Evolutionary conservation across 2,329 filamentous ascomycete genomes (phyloP), one percentile per base, ranked within the genome.

Genomic region (Phialophora verrucosa): DNA sequence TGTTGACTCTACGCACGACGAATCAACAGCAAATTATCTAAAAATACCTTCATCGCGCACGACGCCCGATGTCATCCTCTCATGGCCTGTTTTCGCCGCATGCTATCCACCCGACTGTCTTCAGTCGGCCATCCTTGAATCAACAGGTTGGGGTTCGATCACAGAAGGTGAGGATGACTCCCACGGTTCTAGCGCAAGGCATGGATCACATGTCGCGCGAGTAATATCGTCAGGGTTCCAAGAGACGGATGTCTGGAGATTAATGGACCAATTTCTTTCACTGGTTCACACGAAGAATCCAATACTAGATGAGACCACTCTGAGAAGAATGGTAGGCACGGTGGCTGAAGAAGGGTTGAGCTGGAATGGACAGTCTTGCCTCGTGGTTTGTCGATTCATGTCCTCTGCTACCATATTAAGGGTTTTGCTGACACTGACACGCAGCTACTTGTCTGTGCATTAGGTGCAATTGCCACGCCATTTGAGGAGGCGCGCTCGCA

Each of bases 241-340:
- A n/a, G n/a, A 55, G n/a, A 25, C 25, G 25, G 51, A 55, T 29
- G 51, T 55, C 20, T 55, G 12, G n/a, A 25, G 29, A 25, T 25
- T 55, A 29, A 25, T 55, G 51, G 51, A 55, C 12, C 6, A 25
- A 55, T 55, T 55, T 29, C n/a, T 55, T 12, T 10, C 51, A 5
- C 25, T 27, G 25, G 51, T 55, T 55, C 51, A 55, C 27, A 55
- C 51, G 5, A 55, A 55, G 51, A 55, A 55, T n/a, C 51, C 51
- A 27, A 55, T 55, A 6, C 51, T 55, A 10, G 51, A 55, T n/a
- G 12, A 12, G 12, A 55, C 25, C 29, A 25, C 23, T 55, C 27
- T 55, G 12, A 25, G 51, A 31, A 25, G 25, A 6, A 55, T 55
- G 14, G 51, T 55, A 12, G 29, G 29, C 12, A 27, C 51, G 8